Percentiles rank a stretch among this genome's conserved stretches.
Conservation (phyloP, 2,329 filamentous ascomycete species). For the Fusarium continuum region DNA sequence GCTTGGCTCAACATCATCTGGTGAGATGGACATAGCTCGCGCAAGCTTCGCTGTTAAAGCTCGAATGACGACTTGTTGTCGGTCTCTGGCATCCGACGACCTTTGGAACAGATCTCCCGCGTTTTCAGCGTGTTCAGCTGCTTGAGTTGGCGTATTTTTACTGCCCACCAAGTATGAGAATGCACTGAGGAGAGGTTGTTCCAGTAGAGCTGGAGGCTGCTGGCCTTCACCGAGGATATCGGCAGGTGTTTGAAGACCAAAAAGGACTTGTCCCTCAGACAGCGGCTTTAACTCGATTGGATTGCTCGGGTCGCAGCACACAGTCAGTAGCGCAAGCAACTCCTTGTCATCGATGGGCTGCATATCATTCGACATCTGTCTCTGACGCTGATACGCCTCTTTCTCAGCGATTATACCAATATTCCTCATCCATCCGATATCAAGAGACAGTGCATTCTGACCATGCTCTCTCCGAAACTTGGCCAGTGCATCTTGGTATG, state of each 20-base stretch:
- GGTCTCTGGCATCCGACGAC: background rate
- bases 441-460: background rate
- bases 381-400: background rate
- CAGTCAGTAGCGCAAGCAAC: background rate
- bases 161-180: background rate
- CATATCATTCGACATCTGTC: background rate
- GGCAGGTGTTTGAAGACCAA: background rate
- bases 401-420: conserved; percentile 4
- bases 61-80: conserved; percentile 2
- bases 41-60: conserved; percentile 46
- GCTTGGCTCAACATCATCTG: conserved; percentile 34
- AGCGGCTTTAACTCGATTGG: accelerated
- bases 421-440: conserved; percentile 3
- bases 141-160: accelerated
- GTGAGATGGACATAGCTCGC: conserved; percentile 45
- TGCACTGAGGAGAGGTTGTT: background rate
- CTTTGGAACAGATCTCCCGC: conserved; percentile 39
- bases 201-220: background rate
- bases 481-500: conserved; percentile 5
- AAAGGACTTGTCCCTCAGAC: background rate
- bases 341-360: background rate
- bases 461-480: background rate
- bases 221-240: background rate
- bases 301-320: background rate
- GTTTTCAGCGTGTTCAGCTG: accelerated